Evolutionary conservation across 768 basidiomycete species (phyloP).

Genomic region (Floccularia luteovirens): DNA sequence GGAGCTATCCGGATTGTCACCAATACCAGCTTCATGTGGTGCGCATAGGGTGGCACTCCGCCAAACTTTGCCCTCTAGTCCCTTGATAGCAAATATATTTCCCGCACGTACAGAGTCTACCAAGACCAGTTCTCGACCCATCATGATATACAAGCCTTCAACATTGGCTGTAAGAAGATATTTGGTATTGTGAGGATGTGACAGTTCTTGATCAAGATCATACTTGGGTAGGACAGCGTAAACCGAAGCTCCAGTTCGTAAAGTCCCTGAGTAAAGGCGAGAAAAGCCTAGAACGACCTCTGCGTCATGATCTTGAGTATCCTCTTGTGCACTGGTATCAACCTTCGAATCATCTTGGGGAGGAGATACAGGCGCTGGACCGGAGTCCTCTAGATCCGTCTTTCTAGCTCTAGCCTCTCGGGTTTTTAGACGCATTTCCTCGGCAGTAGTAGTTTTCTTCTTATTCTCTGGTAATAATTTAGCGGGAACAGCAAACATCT

Average conservation of each 20-base stretch:
- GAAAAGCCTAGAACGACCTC: conserved; percentile 91
- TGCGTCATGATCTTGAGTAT: conserved; percentile 19
- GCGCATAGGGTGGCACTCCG: conserved; percentile 87
- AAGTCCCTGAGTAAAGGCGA: conserved; percentile 85
- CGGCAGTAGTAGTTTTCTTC: conserved; percentile 66
- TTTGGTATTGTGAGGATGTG: conserved; percentile 60
- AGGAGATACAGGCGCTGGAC: conserved; percentile 7
- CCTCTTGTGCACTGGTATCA: conserved; percentile 8
- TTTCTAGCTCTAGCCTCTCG: conserved; percentile 38
- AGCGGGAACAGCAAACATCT: conserved; percentile 91
- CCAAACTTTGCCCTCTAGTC: conserved; percentile 85
- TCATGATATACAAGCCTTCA: conserved; percentile 87
- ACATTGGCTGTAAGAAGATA: conserved; percentile 57
- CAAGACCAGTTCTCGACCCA: conserved; percentile 90
- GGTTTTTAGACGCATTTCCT: conserved; percentile 71
- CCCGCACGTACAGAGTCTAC: conserved; percentile 83
- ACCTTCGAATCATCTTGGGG: conserved; percentile 9
- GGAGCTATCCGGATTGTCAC: conserved; percentile 18
- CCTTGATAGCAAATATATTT: conserved; percentile 89
- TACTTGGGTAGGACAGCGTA: conserved; percentile 87
- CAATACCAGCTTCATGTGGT: conserved; percentile 37
- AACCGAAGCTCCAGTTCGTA: conserved; percentile 55
- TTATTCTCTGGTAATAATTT: conserved; percentile 85
- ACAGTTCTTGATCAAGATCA: conserved; percentile 49
- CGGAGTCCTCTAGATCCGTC: conserved; percentile 10